Conservation (phyloP, 192 early-diverging fungal species). For the Backusella mclennaniae region DNA sequence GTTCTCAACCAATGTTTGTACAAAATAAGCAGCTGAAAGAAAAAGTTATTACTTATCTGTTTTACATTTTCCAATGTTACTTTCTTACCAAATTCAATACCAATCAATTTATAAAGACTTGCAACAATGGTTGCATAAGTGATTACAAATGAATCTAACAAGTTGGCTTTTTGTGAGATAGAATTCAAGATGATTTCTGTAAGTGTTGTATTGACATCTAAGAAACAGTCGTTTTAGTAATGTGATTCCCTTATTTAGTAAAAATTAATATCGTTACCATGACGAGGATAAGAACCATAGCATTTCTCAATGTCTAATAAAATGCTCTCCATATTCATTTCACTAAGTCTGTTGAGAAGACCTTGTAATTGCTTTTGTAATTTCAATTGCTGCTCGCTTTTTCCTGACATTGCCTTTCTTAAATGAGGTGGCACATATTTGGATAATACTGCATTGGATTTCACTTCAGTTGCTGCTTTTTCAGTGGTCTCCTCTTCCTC, state of each 20-base stretch:
- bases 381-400: constrained; percentile 70
- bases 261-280: constrained; percentile 21
- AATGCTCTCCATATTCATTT: constrained; percentile 90
- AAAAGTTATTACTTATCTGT: not conserved
- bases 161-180: constrained; percentile 78
- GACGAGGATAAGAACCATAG: constrained; percentile 55
- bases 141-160: constrained; percentile 89
- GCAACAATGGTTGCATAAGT: constrained; percentile 88
- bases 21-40: constrained; percentile 59
- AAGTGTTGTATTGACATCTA: constrained; percentile 86
- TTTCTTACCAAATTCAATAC: constrained; percentile 77
- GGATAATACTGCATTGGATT: constrained; percentile 13
- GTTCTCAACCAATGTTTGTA: constrained; percentile 71
- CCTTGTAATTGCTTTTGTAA: constrained; percentile 85
- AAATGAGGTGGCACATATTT: constrained; percentile 94
- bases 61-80: not conserved
- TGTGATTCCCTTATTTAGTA: not conserved
- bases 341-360: constrained; percentile 86
- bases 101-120: constrained; percentile 74
- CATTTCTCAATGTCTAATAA: constrained; percentile 75
- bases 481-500: not conserved
- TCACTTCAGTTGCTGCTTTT: not conserved
- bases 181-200: constrained; percentile 73
- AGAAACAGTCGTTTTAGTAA: not conserved
- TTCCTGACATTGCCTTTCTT: constrained; percentile 52